phyloP scores from a whole-genome alignment of 768 basidiomycete genomes.

The Cystofilobasidium macerans region DNA sequence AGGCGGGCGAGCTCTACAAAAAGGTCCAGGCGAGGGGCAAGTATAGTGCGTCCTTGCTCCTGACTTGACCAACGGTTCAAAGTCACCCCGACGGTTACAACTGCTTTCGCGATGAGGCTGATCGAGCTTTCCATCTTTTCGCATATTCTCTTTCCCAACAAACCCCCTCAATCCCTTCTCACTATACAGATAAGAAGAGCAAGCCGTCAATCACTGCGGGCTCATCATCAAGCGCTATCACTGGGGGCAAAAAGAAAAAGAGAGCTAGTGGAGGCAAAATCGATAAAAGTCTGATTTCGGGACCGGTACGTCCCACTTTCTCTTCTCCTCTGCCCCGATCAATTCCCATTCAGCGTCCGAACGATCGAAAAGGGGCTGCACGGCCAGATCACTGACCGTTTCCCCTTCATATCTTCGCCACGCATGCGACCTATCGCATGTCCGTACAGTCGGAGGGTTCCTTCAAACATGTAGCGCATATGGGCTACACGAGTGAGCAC shows the following conservation, averaged over 20 bases:
- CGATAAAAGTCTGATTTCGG: constrained; percentile 86
- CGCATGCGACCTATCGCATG: too few relatives aligned
- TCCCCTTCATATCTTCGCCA: background rate
- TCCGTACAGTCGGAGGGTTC: constrained; percentile 39
- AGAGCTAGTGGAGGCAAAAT: constrained; percentile 76
- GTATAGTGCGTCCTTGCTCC: constrained; percentile 40
- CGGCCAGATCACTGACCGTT: background rate
- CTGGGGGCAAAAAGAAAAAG: constrained; percentile 40
- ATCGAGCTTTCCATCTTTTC: background rate
- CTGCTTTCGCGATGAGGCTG: too few relatives aligned
- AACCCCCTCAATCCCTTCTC: background rate
- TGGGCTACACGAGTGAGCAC: constrained; percentile 79
- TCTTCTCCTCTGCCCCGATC: background rate
- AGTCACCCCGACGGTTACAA: too few relatives aligned
- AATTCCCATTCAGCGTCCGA: too few relatives aligned
- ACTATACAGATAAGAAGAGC: constrained; percentile 32
- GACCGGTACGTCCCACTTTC: constrained; percentile 42
- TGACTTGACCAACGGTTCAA: too few relatives aligned
- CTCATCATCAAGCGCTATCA: constrained; percentile 15
- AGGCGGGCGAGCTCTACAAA: constrained; percentile 75
- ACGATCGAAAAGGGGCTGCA: too few relatives aligned
- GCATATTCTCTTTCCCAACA: background rate
- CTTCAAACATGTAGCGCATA: constrained; percentile 84
- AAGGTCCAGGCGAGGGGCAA: constrained; percentile 62
- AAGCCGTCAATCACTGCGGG: constrained; percentile 29